Evolutionary conservation across 805 yeast species (phyloP).

Genomic region (Debaryomyces castellii): DNA sequence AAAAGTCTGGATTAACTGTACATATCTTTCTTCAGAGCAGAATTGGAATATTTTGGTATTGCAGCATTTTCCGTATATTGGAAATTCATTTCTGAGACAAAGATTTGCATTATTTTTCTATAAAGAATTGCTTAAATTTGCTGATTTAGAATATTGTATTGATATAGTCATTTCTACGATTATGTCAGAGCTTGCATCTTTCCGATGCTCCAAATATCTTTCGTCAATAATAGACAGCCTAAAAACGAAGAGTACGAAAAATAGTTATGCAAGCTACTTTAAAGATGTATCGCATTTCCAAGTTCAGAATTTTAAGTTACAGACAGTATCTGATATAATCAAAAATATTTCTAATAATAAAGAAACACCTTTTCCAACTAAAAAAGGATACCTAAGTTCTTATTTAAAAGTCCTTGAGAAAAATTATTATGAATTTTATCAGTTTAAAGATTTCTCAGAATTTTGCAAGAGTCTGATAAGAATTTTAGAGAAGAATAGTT

Average conservation of each 20-base stretch:
- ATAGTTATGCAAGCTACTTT: constrained; percentile 14
- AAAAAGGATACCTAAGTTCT: constrained; percentile 15
- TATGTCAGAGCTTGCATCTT: constrained; percentile 24
- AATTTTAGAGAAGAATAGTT: constrained; percentile 17
- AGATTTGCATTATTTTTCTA: constrained; percentile 30
- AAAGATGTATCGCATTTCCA: constrained; percentile 17
- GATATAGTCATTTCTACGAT: constrained; percentile 22
- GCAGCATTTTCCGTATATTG: constrained; percentile 40
- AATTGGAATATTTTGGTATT: constrained; percentile 38
- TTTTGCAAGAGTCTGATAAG: constrained; percentile 28
- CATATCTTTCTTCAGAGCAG: constrained; percentile 13
- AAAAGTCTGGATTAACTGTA: constrained; percentile 28
- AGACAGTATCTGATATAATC: constrained; percentile 18
- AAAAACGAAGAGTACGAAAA: constrained; percentile 13
- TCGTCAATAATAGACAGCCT: constrained; percentile 19
- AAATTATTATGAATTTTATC: constrained; percentile 25
- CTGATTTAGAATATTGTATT: constrained; percentile 16
- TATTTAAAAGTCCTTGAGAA: constrained; percentile 21
- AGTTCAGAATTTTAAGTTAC: constrained; percentile 17
- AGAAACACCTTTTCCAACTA: constrained; percentile 10
- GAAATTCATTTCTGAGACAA: constrained; percentile 36
- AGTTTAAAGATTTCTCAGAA: constrained; percentile 26
- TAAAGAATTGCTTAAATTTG: constrained; percentile 20
- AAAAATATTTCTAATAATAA: constrained; percentile 14
- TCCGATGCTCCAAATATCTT: constrained; percentile 25